These are phyloP conservation scores for Fraxinus albicans DNA, from an alignment of 305 asterid genomes.

Conservation along the genomic window DNA sequence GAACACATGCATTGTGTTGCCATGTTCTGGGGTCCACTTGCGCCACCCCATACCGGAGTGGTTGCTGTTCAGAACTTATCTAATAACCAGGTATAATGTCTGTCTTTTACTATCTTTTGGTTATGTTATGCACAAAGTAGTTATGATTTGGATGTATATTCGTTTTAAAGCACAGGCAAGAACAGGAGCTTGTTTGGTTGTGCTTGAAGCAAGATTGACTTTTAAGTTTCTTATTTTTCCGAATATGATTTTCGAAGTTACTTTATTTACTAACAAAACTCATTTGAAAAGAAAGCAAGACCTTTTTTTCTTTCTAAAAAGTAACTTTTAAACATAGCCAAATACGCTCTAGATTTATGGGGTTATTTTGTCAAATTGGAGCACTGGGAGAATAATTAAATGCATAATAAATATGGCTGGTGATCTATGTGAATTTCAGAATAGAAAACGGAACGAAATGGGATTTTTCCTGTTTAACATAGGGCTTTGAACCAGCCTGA, in stretches of 20 bases:
- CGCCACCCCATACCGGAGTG: constrained; percentile 91
- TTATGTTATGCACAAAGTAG: not conserved
- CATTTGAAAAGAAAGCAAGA: not conserved
- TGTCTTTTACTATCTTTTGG: not conserved
- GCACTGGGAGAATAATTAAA: not conserved
- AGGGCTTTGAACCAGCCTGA: not conserved
- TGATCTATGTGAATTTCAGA: constrained; percentile 2
- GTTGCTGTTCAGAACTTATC: constrained; percentile 90
- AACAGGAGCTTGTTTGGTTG: not conserved
- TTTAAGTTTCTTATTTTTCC: not conserved
- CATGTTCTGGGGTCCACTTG: constrained; percentile 99
- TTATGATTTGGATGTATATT: not conserved
- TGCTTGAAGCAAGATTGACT: not conserved
- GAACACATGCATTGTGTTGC: constrained; percentile 99
- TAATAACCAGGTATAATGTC: constrained; percentile 65
- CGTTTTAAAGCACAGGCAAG: not conserved
- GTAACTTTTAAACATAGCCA: not conserved
- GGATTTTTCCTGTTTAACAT: not conserved
- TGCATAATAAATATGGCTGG: not conserved
- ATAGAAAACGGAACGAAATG: not conserved
- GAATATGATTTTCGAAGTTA: not conserved
- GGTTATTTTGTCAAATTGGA: constrained; percentile 7
- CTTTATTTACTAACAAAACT: not conserved
- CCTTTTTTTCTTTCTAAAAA: not conserved
- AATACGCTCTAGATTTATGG: constrained; percentile 10